These are phyloP conservation scores for Nigrograna mackinnonii DNA, from an alignment of 2,329 filamentous ascomycete species.

Conservation along the genomic window DNA sequence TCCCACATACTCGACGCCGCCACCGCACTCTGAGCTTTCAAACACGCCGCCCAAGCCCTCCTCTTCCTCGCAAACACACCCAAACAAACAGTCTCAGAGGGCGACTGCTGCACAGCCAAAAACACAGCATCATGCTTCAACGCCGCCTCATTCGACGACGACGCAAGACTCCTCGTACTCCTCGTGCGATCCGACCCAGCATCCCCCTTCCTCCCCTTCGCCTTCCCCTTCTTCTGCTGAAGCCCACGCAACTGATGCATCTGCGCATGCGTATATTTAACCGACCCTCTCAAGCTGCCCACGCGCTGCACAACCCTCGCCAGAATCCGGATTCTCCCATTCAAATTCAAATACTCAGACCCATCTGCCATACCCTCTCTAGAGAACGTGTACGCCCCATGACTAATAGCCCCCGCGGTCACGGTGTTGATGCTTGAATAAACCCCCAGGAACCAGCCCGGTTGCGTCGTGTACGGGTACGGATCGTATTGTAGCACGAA, in stretches of 20 bases:
- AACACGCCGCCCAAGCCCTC: neutral
- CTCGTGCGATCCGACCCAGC: neutral
- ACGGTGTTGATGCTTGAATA: slow-evolving; percentile 1
- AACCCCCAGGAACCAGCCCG: neutral
- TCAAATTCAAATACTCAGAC: neutral
- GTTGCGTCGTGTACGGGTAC: slow-evolving; percentile 1
- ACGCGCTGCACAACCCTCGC: neutral
- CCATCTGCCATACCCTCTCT: neutral
- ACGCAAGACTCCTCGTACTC: too few species aligned
- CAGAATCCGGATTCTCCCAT: neutral
- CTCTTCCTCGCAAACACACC: neutral
- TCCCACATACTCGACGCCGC: neutral
- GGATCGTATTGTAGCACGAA: slow-evolving; percentile 1
- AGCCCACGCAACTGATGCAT: neutral
- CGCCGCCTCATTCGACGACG: too few species aligned
- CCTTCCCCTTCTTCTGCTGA: neutral
- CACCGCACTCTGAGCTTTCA: neutral
- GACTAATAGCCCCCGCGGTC: neutral
- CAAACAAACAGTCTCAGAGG: neutral
- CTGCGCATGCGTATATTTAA: neutral
- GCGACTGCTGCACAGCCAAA: neutral
- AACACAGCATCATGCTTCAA: neutral
- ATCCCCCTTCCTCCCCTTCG: neutral
- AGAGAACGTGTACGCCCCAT: slow-evolving; percentile 2
- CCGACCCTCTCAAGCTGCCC: neutral